phyloP scores from a whole-genome alignment of 2,329 filamentous ascomycete species.

The Exophiala lecanii-corni region DNA sequence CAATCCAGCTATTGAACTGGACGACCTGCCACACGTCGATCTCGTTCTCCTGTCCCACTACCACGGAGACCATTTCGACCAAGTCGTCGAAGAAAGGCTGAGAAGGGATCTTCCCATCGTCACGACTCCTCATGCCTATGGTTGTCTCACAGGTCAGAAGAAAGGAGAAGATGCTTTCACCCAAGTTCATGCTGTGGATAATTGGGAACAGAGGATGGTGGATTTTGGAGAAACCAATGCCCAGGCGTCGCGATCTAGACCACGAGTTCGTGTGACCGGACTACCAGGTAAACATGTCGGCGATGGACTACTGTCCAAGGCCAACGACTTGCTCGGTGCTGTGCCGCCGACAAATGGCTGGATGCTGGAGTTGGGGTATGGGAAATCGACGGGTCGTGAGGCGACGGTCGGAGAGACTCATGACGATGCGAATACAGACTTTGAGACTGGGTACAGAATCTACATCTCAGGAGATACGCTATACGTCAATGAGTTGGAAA shows the following conservation, averaged over 20 bases:
- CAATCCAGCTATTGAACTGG: constrained; percentile 57
- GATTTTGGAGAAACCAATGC: constrained; percentile 31
- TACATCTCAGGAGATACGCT: constrained; percentile 66
- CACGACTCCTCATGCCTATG: constrained; percentile 58
- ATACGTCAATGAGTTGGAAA: constrained; percentile 56
- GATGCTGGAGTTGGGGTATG: constrained; percentile 59
- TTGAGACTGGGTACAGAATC: constrained; percentile 53
- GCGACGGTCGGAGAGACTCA: too few species aligned
- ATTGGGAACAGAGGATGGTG: constrained; percentile 50
- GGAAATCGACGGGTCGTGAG: too few species aligned
- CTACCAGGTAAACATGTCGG: constrained; percentile 64
- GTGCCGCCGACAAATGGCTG: constrained; percentile 62
- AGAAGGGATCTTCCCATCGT: constrained; percentile 57
- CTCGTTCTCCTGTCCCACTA: constrained; percentile 60
- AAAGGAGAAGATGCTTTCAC: constrained; percentile 49
- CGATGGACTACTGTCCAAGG: constrained; percentile 36
- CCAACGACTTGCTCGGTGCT: constrained; percentile 47
- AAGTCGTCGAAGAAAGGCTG: constrained; percentile 48
- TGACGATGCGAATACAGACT: constrained; percentile 27
- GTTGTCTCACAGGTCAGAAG: constrained; percentile 43
- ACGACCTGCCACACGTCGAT: constrained; percentile 57
- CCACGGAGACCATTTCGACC: constrained; percentile 57
- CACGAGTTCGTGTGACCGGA: constrained; percentile 54
- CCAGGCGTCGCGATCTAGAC: constrained; percentile 24
- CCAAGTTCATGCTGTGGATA: constrained; percentile 51